Conservation (phyloP, 352 stramenopile genomes). For the Peronospora farinosa region DNA sequence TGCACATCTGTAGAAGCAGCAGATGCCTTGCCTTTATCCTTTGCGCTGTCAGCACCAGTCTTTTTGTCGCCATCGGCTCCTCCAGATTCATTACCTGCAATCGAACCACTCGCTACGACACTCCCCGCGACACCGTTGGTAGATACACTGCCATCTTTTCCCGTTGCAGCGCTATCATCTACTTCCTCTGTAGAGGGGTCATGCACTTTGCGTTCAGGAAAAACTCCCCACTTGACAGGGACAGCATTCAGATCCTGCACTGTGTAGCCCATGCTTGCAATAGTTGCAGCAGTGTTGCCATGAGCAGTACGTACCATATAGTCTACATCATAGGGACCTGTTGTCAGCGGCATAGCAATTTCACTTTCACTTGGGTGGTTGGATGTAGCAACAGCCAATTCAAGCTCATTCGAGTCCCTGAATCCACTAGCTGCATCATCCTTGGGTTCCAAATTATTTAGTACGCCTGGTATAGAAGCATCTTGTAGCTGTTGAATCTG, state of each 20-base stretch:
- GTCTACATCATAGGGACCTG: conserved; percentile 59
- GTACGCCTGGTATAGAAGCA: conserved; percentile 9
- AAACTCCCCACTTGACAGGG: conserved; percentile 61
- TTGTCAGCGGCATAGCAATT: conserved; percentile 51
- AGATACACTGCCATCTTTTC: conserved; percentile 14
- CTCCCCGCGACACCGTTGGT: conserved; percentile 26
- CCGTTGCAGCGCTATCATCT: conserved; percentile 18
- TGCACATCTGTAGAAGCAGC: conserved; percentile 30
- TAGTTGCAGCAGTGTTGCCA: conserved; percentile 22
- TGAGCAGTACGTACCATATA: conserved; percentile 58
- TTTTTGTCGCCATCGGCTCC: conserved; percentile 46
- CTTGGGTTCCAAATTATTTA: conserved; percentile 40
- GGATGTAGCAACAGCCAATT: conserved; percentile 38
- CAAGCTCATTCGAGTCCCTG: conserved; percentile 57
- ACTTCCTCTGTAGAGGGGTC: conserved; percentile 22
- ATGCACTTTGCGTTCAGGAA: conserved; percentile 53
- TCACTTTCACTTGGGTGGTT: conserved; percentile 66
- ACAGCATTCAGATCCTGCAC: conserved; percentile 67
- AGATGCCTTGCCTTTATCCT: conserved; percentile 39
- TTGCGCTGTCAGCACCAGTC: conserved; percentile 20
- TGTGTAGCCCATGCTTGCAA: conserved; percentile 32
- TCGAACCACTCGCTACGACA: conserved; percentile 1
- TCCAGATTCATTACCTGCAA: conserved; percentile 12
- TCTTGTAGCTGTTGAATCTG: conserved; percentile 63
- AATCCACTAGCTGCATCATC: conserved; percentile 33